phyloP scores from a whole-genome alignment of 2,329 filamentous ascomycete species.

The Aspergillus neotritici region DNA sequence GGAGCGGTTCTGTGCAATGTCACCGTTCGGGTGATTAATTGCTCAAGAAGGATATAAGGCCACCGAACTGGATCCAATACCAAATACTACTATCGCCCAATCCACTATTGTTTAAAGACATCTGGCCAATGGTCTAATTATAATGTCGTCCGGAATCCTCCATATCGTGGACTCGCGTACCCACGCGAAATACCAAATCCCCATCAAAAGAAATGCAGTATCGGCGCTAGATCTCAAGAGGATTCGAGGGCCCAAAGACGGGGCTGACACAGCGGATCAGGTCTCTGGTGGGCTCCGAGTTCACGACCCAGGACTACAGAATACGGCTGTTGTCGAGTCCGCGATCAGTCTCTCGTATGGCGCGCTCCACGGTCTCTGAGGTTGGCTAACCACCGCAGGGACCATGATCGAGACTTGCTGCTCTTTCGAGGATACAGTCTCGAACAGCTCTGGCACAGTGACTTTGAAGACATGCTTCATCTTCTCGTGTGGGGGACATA shows the following conservation, averaged over 20 bases:
- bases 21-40: no score
- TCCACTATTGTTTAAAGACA: background rate
- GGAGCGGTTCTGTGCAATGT: background rate
- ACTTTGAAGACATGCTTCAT: constrained; percentile 31
- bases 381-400: constrained; percentile 14
- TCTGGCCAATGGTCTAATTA: constrained; percentile 10
- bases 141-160: constrained; percentile 17
- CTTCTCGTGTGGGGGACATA: constrained; percentile 26
- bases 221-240: constrained; percentile 24
- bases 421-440: constrained; percentile 27
- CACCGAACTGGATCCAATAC: no score
- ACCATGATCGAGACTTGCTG: constrained; percentile 23
- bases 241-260: constrained; percentile 18
- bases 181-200: constrained; percentile 21
- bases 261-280: constrained; percentile 19
- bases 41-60: no score
- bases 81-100: background rate
- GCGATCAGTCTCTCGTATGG: constrained; percentile 30
- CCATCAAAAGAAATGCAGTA: constrained; percentile 25
- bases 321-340: constrained; percentile 28
- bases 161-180: constrained; percentile 27
- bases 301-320: constrained; percentile 30
- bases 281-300: constrained; percentile 24
- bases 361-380: background rate
- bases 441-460: constrained; percentile 25